Conservation (phyloP, 345 rosid genomes). For the Hypericum androsaemum region DNA sequence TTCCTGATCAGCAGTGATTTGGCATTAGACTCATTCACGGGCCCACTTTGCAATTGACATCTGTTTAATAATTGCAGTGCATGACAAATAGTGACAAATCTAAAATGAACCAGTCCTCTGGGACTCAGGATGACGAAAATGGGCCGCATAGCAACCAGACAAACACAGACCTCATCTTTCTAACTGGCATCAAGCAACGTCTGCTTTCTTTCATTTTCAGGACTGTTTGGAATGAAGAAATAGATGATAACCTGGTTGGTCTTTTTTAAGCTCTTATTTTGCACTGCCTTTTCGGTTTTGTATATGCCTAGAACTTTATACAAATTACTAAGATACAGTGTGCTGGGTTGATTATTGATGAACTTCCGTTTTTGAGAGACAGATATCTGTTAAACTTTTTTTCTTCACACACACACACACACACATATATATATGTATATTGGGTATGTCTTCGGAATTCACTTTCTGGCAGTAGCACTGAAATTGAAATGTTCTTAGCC, state of each 20-base stretch:
- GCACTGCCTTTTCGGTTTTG: slow-evolving; percentile 2
- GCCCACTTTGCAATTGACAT: slow-evolving; percentile 3
- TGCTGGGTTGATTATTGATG: too few species aligned
- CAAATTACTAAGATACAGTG: too few species aligned
- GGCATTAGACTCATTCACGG: too few species aligned
- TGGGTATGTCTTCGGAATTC: too few species aligned
- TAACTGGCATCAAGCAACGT: slow-evolving; percentile 85
- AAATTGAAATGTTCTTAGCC: too few species aligned
- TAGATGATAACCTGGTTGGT: slow-evolving; percentile 55
- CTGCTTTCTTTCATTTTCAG: slow-evolving; percentile 82
- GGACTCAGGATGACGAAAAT: slow-evolving; percentile 28
- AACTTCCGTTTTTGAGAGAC: too few species aligned
- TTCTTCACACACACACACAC: too few species aligned
- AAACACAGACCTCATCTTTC: slow-evolving; percentile 35
- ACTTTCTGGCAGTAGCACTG: too few species aligned
- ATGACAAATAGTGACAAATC: slow-evolving; percentile 38
- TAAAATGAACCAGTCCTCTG: slow-evolving; percentile 33
- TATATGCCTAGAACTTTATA: too few species aligned
- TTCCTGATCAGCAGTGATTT: too few species aligned
- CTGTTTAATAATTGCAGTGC: slow-evolving; percentile 32
- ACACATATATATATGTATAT: too few species aligned
- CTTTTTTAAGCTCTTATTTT: slow-evolving; percentile 12
- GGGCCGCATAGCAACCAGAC: slow-evolving; percentile 31
- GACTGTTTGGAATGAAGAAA: slow-evolving; percentile 73
- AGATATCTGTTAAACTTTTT: too few species aligned